Percentiles rank a stretch among this genome's conserved stretches.
Conservation (phyloP, 1,139 yeast genomes). For the Barnettozyma hawaiiensis region DNA sequence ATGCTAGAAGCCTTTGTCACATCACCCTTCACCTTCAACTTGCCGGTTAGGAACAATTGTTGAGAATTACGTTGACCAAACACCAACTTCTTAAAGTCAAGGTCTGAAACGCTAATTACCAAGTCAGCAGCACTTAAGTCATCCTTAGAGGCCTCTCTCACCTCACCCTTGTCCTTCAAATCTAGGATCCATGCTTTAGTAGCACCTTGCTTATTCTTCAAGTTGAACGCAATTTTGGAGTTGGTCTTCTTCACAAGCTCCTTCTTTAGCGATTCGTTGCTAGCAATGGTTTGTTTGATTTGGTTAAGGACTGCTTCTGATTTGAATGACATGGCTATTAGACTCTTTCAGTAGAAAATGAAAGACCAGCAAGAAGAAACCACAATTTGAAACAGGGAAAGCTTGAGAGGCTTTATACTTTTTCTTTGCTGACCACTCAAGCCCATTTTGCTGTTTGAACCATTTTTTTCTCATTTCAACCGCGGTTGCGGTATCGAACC, state of each 20-base stretch:
- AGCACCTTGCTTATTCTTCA: constrained; percentile 63
- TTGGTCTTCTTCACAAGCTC: constrained; percentile 36
- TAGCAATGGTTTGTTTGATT: constrained; percentile 9
- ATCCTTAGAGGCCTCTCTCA: constrained; percentile 44
- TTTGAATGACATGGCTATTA: constrained; percentile 11
- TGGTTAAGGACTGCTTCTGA: constrained; percentile 12
- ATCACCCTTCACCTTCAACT: constrained; percentile 81
- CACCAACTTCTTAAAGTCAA: constrained; percentile 60
- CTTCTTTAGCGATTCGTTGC: constrained; percentile 7
- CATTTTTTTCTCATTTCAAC: constrained; percentile 1
- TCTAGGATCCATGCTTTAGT: constrained; percentile 67
- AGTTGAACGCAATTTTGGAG: constrained; percentile 61
- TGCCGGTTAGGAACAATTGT: constrained; percentile 77
- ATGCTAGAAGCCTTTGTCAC: constrained; percentile 84
- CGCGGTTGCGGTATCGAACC: neutral
- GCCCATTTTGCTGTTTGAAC: neutral
- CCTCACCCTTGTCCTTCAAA: constrained; percentile 57
- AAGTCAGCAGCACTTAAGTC: constrained; percentile 55
- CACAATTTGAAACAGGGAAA: neutral
- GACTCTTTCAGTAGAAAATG: neutral
- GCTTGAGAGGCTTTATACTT: neutral
- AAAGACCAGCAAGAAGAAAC: neutral
- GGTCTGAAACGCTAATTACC: constrained; percentile 58
- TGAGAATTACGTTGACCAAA: constrained; percentile 80
- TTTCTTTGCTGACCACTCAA: too few relatives aligned